A percentile compares a stretch with the other conserved stretches of the same genome.
Conservation (phyloP, 768 basidiomycete genomes). For the Scleroderma bovista region DNA sequence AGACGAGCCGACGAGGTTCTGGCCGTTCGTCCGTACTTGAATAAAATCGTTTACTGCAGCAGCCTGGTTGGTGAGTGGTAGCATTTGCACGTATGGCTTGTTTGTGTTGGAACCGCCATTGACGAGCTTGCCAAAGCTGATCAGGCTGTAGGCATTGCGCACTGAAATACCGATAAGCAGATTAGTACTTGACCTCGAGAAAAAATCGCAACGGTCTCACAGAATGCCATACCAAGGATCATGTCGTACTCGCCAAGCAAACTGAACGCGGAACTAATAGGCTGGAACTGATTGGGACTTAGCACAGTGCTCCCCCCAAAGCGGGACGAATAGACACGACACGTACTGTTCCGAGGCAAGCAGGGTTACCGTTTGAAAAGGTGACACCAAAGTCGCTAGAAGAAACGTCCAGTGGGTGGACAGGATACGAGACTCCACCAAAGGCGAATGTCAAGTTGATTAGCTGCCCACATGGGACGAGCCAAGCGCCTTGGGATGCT, state of each 20-base stretch:
- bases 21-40: constrained; percentile 51
- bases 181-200: background rate
- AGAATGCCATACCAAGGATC: constrained; percentile 77
- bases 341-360: constrained; percentile 67
- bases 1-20: constrained; percentile 48
- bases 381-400: constrained; percentile 49
- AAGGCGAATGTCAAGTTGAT: constrained; percentile 70
- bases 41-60: constrained; percentile 65
- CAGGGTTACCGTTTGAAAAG: constrained; percentile 41
- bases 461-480: constrained; percentile 67
- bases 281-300: constrained; percentile 59
- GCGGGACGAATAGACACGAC: background rate
- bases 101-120: constrained; percentile 40
- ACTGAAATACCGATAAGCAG: constrained; percentile 37
- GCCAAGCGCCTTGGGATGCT: constrained; percentile 52
- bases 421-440: constrained; percentile 59
- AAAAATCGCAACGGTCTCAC: constrained; percentile 35
- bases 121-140: constrained; percentile 70
- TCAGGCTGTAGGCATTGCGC: constrained; percentile 67
- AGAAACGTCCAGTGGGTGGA: constrained; percentile 70
- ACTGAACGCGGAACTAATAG: constrained; percentile 76
- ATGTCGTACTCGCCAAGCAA: constrained; percentile 74
- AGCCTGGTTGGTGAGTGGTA: constrained; percentile 49
- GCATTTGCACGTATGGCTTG: constrained; percentile 66
- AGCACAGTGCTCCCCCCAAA: background rate